phyloP scores from a whole-genome alignment of 768 basidiomycete species.

The Pleurotus djamor region DNA sequence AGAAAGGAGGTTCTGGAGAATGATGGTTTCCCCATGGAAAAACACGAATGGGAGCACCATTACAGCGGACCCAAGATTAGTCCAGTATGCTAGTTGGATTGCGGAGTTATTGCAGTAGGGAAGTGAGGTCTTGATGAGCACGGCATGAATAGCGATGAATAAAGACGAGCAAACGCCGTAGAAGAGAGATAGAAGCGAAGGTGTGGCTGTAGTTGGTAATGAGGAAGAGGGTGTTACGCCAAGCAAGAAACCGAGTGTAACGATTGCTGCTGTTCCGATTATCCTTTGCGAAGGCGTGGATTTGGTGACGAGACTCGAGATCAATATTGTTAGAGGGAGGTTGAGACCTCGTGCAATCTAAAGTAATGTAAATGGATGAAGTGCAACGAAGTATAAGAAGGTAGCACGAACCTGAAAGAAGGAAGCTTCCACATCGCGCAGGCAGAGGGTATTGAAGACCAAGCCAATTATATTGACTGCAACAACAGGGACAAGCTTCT shows the following conservation, averaged over 20 bases:
- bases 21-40: slow-evolving; percentile 49
- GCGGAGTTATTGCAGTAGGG: slow-evolving; percentile 69
- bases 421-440: slow-evolving; percentile 75
- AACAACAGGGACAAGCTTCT: slow-evolving; percentile 61
- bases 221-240: slow-evolving; percentile 61
- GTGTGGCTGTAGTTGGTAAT: slow-evolving; percentile 38
- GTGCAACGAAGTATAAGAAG: background rate
- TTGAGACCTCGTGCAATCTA: slow-evolving; percentile 86
- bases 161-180: slow-evolving; percentile 73
- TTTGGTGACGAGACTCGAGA: slow-evolving; percentile 60
- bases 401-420: slow-evolving; percentile 69
- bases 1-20: slow-evolving; percentile 35
- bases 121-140: slow-evolving; percentile 70
- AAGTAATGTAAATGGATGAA: background rate
- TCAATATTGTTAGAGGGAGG: slow-evolving; percentile 76
- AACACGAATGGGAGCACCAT: slow-evolving; percentile 64
- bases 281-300: slow-evolving; percentile 53
- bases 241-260: slow-evolving; percentile 75
- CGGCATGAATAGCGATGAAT: slow-evolving; percentile 75
- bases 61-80: slow-evolving; percentile 66
- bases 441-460: slow-evolving; percentile 77
- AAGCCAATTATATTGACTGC: slow-evolving; percentile 72
- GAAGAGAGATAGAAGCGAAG: slow-evolving; percentile 56
- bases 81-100: slow-evolving; percentile 78
- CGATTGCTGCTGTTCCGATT: slow-evolving; percentile 55